Base-by-base conservation (phyloP, 2,329 filamentous ascomycete genomes). In the Fusarium paranaense region DNA sequence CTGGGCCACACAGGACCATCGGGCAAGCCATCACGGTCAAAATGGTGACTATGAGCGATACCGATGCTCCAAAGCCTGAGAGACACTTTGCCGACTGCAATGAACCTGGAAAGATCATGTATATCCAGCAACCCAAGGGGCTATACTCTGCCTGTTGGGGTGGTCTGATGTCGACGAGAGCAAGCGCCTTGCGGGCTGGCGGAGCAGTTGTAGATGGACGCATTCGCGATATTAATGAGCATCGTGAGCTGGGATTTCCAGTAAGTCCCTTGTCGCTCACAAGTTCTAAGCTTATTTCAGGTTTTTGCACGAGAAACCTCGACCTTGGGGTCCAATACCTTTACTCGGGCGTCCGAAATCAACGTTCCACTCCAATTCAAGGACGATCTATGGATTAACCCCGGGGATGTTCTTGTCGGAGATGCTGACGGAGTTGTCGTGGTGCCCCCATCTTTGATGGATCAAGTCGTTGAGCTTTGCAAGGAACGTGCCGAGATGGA, bases 341-440 rank as follows among this genome's bases (percentile, higher is more conserved):
- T 58, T 18, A 58, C 54, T 35, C 54, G 54, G 11, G 54, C 54
- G 5, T 58, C 54, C 16, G 54, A 58, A 18, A 58, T 58, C 20
- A 27, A 58, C 16, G 22, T 37, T 25, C 33, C 54, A 13, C 54
- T 58, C n/a, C 54, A 58, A 20, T 58, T 58, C 14, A 58, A 58
- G 14, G 20, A 37, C 16, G 33, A 58, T 22, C 16, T 58, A 33
- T 58, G 54, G 54, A 38, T 81, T 8, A 73, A 79, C n/a, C 79
- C 80, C 0, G 78, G 76, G 1, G 79, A 81, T 40, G 67, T 80
- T 8, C 56, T 81, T 5, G 66, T 81, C 1, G 20, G 78, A 7
- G 79, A 81, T 59, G 74, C 64, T 2, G 77, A 81, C 32, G 80
- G 80, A 1, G 79, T 80, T 6, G 79, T 80, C 1, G 79, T 78